Conservation (phyloP, 257 asterid genomes). For the Lavandula angustifolia region DNA sequence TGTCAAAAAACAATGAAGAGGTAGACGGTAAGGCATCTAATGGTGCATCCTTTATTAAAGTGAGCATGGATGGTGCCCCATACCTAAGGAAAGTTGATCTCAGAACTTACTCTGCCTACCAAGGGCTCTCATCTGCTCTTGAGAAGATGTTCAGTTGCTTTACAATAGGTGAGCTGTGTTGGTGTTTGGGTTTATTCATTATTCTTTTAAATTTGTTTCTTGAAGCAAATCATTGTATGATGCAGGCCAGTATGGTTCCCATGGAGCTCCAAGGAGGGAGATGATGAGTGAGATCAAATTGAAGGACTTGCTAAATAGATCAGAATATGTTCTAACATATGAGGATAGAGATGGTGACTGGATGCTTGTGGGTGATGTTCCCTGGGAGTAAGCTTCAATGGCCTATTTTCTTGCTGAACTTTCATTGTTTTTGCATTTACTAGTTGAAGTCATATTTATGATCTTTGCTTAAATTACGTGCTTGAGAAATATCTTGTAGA, state of each 20-base stretch:
- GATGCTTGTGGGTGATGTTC: conserved; percentile 86
- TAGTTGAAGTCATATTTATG: background rate
- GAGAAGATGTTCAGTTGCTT: conserved; percentile 81
- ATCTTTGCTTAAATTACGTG: conserved; percentile 3
- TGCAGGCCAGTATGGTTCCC: conserved; percentile 66
- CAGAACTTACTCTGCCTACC: conserved; percentile 58
- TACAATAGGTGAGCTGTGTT: conserved; percentile 51
- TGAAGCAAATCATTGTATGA: background rate
- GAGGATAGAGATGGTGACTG: conserved; percentile 81
- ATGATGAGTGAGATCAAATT: conserved; percentile 62
- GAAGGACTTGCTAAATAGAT: conserved; percentile 64
- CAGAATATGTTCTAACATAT: conserved; percentile 71
- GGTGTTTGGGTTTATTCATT: background rate
- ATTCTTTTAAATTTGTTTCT: background rate
- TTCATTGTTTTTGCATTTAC: background rate
- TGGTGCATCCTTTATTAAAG: conserved; percentile 60
- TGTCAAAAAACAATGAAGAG: conserved; percentile 57
- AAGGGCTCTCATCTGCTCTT: conserved; percentile 67
- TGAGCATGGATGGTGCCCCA: conserved; percentile 85
- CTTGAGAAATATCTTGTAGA: too few species aligned
- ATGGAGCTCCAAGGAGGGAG: conserved; percentile 59
- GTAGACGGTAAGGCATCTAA: conserved; percentile 57
- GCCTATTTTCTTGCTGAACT: background rate
- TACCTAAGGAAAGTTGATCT: conserved; percentile 73
- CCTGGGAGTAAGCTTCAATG: conserved; percentile 63